Conservation (phyloP, 257 asterid genomes). For the Solanum arcanum region DNA sequence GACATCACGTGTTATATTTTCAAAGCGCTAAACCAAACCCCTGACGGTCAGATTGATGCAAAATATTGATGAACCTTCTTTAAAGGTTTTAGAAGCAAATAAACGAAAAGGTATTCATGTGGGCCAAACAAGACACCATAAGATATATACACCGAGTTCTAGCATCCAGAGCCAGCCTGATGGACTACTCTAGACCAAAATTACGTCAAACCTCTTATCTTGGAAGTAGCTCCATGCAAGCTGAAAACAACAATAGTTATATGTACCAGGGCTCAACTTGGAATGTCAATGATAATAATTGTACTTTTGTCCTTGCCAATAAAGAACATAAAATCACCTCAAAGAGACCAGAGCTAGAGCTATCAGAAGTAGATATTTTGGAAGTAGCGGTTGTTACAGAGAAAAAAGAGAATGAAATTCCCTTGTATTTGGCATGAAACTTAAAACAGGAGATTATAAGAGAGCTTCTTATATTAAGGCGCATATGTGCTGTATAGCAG, state of each 20-base stretch:
- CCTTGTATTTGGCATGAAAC: not conserved
- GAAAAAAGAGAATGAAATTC: not conserved
- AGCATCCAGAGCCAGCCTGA: not conserved
- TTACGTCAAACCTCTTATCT: not conserved
- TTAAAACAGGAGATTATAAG: not conserved
- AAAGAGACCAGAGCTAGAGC: not conserved
- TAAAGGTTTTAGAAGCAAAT: not conserved
- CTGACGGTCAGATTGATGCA: not conserved
- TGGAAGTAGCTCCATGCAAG: not conserved
- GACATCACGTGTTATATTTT: not conserved
- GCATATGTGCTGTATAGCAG: not conserved
- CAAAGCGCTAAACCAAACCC: not conserved
- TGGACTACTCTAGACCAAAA: not conserved
- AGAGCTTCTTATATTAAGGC: not conserved
- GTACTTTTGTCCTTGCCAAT: not conserved
- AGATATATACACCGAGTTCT: not conserved
- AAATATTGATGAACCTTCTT: not conserved
- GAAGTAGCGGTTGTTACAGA: not conserved
- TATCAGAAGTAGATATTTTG: not conserved
- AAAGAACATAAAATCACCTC: not conserved
- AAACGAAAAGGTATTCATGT: not conserved
- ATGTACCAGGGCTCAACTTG: not conserved
- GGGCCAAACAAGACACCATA: not conserved
- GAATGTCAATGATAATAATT: not conserved
- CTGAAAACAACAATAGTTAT: not conserved